Conservation (phyloP, 1,284 basidiomycete genomes). For the Erythrobasidium hasegawianum region DNA sequence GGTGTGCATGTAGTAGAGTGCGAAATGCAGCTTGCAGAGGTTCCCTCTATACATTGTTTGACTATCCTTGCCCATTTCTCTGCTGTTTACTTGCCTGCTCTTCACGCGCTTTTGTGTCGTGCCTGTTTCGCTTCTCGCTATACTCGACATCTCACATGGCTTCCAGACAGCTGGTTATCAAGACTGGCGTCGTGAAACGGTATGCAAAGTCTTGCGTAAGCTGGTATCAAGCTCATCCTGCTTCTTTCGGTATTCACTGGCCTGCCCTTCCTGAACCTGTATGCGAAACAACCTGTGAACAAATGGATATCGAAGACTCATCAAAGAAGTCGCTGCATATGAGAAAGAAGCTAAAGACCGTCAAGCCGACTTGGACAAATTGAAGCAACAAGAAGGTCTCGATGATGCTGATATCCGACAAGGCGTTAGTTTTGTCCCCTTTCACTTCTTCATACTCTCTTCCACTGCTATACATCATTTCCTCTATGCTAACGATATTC, state of each 20-base stretch:
- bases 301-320: conserved; percentile 55
- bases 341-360: conserved; percentile 63
- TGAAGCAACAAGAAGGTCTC: conserved; percentile 57
- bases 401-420: conserved; percentile 79
- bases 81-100: not conserved
- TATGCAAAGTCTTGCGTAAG: conserved; percentile 45
- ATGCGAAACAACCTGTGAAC: not conserved
- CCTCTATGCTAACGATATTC: not conserved
- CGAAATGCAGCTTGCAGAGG: too few relatives aligned
- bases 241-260: not conserved
- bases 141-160: not conserved
- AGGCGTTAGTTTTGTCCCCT: conserved; percentile 58
- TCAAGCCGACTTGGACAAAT: conserved; percentile 60
- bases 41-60: not conserved
- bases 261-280: too few relatives aligned
- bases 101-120: not conserved
- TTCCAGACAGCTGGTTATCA: conserved; percentile 67
- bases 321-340: conserved; percentile 69
- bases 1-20: too few relatives aligned
- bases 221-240: not conserved
- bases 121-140: not conserved
- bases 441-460: conserved; percentile 5
- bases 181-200: conserved; percentile 68
- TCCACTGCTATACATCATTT: not conserved
- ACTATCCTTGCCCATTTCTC: not conserved